These are phyloP conservation scores for Solanum chacoense DNA, from an alignment of 305 asterid genomes.

Conservation along the genomic window DNA sequence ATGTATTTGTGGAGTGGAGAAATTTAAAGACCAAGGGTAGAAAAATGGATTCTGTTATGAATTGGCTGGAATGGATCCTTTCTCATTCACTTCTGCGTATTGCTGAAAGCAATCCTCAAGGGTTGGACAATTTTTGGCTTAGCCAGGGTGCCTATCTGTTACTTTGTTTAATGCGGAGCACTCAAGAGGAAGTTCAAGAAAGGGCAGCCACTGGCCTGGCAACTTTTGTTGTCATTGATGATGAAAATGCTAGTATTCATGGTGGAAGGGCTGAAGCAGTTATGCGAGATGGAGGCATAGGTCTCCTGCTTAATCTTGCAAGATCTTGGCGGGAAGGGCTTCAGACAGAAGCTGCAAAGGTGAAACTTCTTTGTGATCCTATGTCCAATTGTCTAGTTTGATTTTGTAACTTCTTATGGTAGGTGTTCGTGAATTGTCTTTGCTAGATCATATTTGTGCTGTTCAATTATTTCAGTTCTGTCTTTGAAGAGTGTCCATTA, in stretches of 20 bases:
- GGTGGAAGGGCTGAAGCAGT: conserved; percentile 81
- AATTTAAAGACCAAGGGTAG: conserved; percentile 29
- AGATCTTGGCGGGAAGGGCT: conserved; percentile 82
- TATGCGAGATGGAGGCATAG: conserved; percentile 69
- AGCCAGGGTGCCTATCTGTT: conserved; percentile 66
- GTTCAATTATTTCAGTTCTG: background rate
- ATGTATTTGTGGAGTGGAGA: conserved; percentile 51
- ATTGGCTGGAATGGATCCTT: conserved; percentile 82
- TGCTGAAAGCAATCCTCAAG: conserved; percentile 77
- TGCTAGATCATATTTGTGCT: background rate
- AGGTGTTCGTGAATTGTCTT: background rate
- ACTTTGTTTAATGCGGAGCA: conserved; percentile 69
- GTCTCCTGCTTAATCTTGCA: conserved; percentile 69
- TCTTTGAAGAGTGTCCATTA: background rate
- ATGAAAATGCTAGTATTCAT: conserved; percentile 75
- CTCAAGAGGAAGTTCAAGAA: conserved; percentile 89
- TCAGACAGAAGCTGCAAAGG: conserved; percentile 94
- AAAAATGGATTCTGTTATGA: conserved; percentile 44
- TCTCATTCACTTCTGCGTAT: conserved; percentile 76
- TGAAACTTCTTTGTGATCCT: conserved; percentile 12
- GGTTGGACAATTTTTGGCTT: conserved; percentile 82
- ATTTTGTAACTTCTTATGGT: background rate
- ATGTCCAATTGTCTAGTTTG: background rate
- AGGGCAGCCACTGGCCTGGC: conserved; percentile 92
- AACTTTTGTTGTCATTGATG: conserved; percentile 76